phyloP scores from a whole-genome alignment of 805 yeast genomes.

The Candida dajiaensis region DNA sequence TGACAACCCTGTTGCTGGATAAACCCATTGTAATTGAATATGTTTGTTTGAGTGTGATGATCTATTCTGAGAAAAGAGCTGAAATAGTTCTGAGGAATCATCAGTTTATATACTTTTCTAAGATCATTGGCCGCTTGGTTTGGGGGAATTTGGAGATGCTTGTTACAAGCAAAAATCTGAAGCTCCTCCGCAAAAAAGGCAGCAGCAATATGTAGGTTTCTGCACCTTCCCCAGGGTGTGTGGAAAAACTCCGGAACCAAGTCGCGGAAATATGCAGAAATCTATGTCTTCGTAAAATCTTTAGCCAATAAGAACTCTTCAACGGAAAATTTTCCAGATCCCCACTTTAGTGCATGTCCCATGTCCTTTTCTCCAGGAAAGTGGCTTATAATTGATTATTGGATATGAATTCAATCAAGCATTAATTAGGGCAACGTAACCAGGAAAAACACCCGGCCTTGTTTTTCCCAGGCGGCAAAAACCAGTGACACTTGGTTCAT shows the following conservation, averaged over 20 bases:
- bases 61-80: not conserved
- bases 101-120: not conserved
- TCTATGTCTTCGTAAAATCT: not conserved
- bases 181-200: not conserved
- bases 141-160: not conserved
- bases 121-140: not conserved
- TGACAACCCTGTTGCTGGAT: slow-evolving; percentile 6
- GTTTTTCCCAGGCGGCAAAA: no score
- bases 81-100: not conserved
- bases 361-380: no score
- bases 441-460: no score
- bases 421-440: no score
- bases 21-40: not conserved
- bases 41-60: not conserved
- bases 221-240: not conserved
- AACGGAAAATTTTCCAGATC: not conserved
- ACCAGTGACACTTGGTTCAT: no score
- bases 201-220: not conserved
- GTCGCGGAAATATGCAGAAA: not conserved
- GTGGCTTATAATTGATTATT: no score
- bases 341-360: not conserved
- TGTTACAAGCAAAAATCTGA: not conserved
- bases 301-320: not conserved
- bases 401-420: no score
- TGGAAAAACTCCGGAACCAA: not conserved